Percentiles rank a stretch among this genome's conserved stretches.
Evolutionary conservation across 805 yeast species (phyloP).

Genomic region (Allodekkera sacchari): DNA sequence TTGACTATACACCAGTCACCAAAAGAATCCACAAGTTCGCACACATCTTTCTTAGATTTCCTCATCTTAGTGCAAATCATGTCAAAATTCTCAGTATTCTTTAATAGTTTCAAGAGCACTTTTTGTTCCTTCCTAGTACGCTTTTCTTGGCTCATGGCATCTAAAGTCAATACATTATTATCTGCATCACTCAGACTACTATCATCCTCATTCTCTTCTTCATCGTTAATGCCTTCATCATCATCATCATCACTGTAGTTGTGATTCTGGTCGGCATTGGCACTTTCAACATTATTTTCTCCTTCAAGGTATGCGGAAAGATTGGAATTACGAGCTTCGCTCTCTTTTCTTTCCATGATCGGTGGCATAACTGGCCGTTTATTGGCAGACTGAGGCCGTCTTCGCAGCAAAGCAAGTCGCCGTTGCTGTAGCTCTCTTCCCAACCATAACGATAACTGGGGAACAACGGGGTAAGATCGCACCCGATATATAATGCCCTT

Average conservation of each 20-base stretch:
- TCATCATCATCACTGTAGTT: conserved; percentile 1
- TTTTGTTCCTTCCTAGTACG: conserved; percentile 23
- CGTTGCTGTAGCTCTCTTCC: too few species aligned
- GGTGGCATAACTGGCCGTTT: conserved; percentile 29
- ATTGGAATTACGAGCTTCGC: not conserved
- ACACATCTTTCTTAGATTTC: conserved; percentile 48
- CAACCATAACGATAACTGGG: too few species aligned
- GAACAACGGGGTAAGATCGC: conserved; percentile 61
- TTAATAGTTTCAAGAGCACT: conserved; percentile 35
- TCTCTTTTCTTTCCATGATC: conserved; percentile 15
- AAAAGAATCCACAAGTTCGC: conserved; percentile 31
- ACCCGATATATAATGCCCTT: conserved; percentile 78
- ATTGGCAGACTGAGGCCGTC: too few species aligned
- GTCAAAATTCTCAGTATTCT: conserved; percentile 50
- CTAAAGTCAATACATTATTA: not conserved
- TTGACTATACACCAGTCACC: conserved; percentile 45
- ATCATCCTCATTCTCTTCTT: not conserved
- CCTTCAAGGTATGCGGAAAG: conserved; percentile 1
- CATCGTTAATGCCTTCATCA: conserved; percentile 1
- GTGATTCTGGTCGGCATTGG: conserved; percentile 1
- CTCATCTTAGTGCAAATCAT: conserved; percentile 64
- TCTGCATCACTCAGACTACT: not conserved
- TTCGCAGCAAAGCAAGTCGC: too few species aligned
- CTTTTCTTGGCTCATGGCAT: conserved; percentile 14
- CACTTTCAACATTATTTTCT: conserved; percentile 6